Percentiles rank a stretch among this genome's conserved stretches.
Conservation (phyloP, 2,329 filamentous ascomycete species). For the Aspergillus quadricinctus region DNA sequence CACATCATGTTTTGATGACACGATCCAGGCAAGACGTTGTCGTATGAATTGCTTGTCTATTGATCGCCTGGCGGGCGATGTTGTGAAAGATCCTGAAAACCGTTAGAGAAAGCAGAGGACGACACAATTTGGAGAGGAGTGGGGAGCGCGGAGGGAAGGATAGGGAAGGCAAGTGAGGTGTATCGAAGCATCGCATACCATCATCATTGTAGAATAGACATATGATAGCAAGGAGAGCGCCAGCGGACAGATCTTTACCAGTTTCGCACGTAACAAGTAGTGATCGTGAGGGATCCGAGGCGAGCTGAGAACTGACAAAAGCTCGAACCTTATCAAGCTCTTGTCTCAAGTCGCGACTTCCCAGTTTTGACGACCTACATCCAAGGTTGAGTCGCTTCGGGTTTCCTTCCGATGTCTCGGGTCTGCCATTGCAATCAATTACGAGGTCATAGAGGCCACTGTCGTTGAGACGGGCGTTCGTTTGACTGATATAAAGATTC, state of each 20-base stretch:
- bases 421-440: slow-evolving; percentile 35
- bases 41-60: slow-evolving; percentile 75
- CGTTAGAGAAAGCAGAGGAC: slow-evolving; percentile 4
- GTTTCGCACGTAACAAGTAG: slow-evolving; percentile 67
- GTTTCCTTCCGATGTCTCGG: slow-evolving; percentile 33
- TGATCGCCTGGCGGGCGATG: slow-evolving; percentile 19
- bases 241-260: slow-evolving; percentile 76
- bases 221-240: slow-evolving; percentile 68
- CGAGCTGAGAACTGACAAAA: slow-evolving; percentile 46
- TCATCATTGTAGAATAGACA: slow-evolving; percentile 68
- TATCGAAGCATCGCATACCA: slow-evolving; percentile 40
- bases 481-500: slow-evolving; percentile 31
- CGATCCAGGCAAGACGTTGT: slow-evolving; percentile 74
- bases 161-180: slow-evolving; percentile 14
- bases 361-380: slow-evolving; percentile 68
- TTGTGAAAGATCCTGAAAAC: slow-evolving; percentile 28
- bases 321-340: slow-evolving; percentile 60
- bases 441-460: slow-evolving; percentile 44
- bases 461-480: slow-evolving; percentile 27
- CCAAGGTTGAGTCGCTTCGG: slow-evolving; percentile 51
- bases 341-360: slow-evolving; percentile 74
- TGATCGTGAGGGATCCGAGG: slow-evolving; percentile 24
- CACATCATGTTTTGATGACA: slow-evolving; percentile 69
- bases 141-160: no score
- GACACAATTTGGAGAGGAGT: not conserved